Conservation (phyloP, 2,329 filamentous ascomycete genomes). For the Elsinoe fawcettii region DNA sequence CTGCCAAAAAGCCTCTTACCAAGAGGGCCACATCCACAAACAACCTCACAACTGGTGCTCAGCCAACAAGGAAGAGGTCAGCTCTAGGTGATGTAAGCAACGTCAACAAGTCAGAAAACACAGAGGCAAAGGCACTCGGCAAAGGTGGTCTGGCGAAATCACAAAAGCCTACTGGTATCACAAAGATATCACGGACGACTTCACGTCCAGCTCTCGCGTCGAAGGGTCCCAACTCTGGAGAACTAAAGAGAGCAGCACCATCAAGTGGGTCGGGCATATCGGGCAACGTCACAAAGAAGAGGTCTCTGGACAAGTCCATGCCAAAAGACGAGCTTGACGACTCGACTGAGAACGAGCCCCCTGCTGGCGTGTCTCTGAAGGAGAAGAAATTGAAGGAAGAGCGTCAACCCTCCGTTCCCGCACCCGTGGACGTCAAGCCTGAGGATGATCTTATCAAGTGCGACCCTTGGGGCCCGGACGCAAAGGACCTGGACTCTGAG, state of each 20-base stretch:
- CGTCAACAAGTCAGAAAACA: conserved; percentile 67
- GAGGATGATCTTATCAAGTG: conserved; percentile 22
- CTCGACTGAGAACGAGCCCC: conserved; percentile 57
- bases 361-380: conserved; percentile 41
- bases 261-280: conserved; percentile 62
- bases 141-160: conserved; percentile 46
- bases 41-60: conserved; percentile 41
- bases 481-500: conserved; percentile 69
- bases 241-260: conserved; percentile 60
- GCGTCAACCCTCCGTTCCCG: conserved; percentile 24
- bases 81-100: conserved; percentile 95
- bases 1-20: conserved; percentile 40
- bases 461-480: too few relatives aligned
- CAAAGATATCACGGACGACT: conserved; percentile 58
- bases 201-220: conserved; percentile 55
- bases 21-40: conserved; percentile 36
- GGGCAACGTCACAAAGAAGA: conserved; percentile 60
- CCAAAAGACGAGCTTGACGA: conserved; percentile 51
- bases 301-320: conserved; percentile 46
- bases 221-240: conserved; percentile 58
- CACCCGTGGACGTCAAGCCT: conserved; percentile 25
- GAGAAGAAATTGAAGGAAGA: conserved; percentile 26
- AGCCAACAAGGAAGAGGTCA: conserved; percentile 60
- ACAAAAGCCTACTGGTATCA: conserved; percentile 70
- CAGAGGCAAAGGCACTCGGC: conserved; percentile 60